Percentiles rank a stretch among this genome's conserved stretches.
Conservation (phyloP, 1,139 yeast genomes). For the Suhomyces bribrorum region DNA sequence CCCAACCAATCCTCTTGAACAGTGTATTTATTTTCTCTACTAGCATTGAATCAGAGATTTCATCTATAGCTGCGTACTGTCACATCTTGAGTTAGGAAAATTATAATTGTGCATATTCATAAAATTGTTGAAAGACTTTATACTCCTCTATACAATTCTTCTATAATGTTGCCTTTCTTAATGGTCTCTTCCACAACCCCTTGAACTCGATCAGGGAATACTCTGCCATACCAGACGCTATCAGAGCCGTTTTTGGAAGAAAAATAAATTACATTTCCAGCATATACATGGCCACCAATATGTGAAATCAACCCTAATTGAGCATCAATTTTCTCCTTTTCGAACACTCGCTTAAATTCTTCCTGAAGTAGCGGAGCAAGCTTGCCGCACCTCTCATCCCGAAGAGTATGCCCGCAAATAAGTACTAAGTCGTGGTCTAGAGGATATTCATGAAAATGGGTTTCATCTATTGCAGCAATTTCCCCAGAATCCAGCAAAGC, state of each 20-base stretch:
- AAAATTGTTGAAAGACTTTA: too few species aligned
- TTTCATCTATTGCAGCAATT: slow-evolving; percentile 1
- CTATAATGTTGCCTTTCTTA: slow-evolving; percentile 46
- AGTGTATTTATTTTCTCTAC: too few species aligned
- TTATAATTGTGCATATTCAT: too few species aligned
- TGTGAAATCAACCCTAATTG: slow-evolving; percentile 65
- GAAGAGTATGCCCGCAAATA: slow-evolving; percentile 64
- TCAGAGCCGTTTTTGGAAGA: slow-evolving; percentile 39
- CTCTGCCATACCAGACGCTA: slow-evolving; percentile 73
- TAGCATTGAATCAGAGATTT: too few species aligned
- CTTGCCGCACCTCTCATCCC: slow-evolving; percentile 69
- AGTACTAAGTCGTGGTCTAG: slow-evolving; percentile 37
- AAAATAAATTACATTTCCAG: slow-evolving; percentile 69
- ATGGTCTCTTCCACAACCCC: slow-evolving; percentile 62
- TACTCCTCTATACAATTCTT: slow-evolving; percentile 56
- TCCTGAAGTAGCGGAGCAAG: slow-evolving; percentile 56
- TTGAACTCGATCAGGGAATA: slow-evolving; percentile 62
- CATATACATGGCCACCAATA: slow-evolving; percentile 77
- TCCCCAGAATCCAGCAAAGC: not conserved
- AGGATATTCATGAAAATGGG: slow-evolving; percentile 21
- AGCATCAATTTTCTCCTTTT: slow-evolving; percentile 24
- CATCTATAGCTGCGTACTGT: too few species aligned
- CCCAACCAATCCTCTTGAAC: too few species aligned
- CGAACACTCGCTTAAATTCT: slow-evolving; percentile 52
- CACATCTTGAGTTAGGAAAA: too few species aligned